Conservation (phyloP, 192 early-diverging fungal genomes). For the Entrophospora sp. region DNA sequence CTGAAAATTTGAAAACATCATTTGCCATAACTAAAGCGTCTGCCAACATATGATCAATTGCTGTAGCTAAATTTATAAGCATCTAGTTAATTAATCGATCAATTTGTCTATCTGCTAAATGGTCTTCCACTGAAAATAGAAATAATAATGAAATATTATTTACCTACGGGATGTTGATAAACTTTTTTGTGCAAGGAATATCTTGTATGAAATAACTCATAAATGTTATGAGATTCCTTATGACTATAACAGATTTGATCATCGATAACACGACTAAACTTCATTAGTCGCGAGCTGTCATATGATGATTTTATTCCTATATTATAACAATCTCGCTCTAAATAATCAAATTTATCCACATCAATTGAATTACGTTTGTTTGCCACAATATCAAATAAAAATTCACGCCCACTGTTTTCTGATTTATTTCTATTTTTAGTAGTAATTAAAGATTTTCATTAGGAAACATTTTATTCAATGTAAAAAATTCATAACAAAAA, state of each 20-base stretch:
- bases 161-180: constrained; percentile 80
- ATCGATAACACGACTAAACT: constrained; percentile 75
- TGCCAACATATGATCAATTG: constrained; percentile 83
- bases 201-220: constrained; percentile 77
- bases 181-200: constrained; percentile 74
- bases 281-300: constrained; percentile 59
- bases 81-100: not conserved
- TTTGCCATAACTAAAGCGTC: constrained; percentile 84
- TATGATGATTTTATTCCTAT: constrained; percentile 47
- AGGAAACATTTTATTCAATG: no score
- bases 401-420: no score
- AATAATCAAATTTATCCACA: constrained; percentile 87
- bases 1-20: constrained; percentile 48
- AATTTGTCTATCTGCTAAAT: no score
- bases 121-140: no score
- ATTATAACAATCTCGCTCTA: constrained; percentile 75
- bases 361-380: constrained; percentile 92
- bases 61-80: constrained; percentile 30
- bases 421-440: no score
- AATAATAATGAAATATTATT: no score
- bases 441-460: no score
- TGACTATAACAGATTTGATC: constrained; percentile 84
- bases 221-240: constrained; percentile 85
- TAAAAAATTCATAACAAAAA: no score
- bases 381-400: constrained; percentile 96